phyloP scores from a whole-genome alignment of 2,329 filamentous ascomycete species.

The Colletotrichum chlorophyti region DNA sequence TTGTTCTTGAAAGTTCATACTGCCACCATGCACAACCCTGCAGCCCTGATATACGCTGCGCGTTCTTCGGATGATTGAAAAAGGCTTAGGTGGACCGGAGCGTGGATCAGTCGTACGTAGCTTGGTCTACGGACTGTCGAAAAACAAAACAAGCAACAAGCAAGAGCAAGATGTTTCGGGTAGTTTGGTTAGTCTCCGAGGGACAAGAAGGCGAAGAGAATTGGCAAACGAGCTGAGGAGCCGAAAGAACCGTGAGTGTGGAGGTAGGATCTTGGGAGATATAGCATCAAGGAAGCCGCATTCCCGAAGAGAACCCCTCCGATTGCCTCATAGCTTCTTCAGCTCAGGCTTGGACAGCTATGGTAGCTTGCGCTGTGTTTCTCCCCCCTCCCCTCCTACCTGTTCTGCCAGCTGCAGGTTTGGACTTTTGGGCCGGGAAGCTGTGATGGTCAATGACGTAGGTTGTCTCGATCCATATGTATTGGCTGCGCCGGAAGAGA shows the following conservation, averaged over 20 bases:
- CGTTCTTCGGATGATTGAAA: neutral
- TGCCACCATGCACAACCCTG: constrained; percentile 21
- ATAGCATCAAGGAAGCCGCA: neutral
- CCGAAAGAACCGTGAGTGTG: neutral
- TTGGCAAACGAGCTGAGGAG: constrained; percentile 7
- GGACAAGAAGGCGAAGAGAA: constrained; percentile 6
- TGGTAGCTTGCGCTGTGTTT: constrained; percentile 1
- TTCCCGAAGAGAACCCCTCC: constrained; percentile 15
- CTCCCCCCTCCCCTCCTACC: neutral
- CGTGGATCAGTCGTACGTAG: neutral
- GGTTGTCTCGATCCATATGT: constrained; percentile 25
- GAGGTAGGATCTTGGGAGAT: constrained; percentile 11
- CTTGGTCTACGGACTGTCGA: neutral
- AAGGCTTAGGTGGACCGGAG: neutral
- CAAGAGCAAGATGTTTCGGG: neutral
- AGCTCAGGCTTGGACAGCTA: constrained; percentile 3
- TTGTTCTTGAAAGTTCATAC: constrained; percentile 48
- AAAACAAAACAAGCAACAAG: neutral
- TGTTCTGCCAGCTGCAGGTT: constrained; percentile 22
- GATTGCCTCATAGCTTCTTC: constrained; percentile 28
- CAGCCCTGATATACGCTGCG: neutral
- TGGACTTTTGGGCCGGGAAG: constrained; percentile 8
- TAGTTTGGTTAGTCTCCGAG: neutral
- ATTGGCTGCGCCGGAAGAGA: constrained; percentile 11
- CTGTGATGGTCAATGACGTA: constrained; percentile 30